These are phyloP conservation scores for Punica granatum DNA, from an alignment of 345 rosid species.

Conservation along the genomic window DNA sequence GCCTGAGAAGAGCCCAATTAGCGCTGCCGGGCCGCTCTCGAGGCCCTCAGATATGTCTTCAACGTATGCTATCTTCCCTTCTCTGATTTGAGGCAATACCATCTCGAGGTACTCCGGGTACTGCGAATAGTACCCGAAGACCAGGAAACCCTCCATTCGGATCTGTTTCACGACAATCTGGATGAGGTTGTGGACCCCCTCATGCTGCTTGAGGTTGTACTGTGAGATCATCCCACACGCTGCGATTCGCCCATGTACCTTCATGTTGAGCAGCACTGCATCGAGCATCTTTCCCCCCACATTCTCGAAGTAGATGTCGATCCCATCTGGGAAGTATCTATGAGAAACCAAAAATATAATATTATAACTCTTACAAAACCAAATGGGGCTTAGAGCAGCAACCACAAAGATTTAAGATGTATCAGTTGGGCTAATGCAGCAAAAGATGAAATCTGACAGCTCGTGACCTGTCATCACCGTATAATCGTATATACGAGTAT, in stretches of 20 bases:
- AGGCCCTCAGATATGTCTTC: slow-evolving; percentile 29
- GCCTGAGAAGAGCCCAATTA: slow-evolving; percentile 21
- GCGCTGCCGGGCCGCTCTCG: slow-evolving; percentile 17
- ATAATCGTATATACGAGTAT: too few species aligned
- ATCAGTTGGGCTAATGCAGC: too few species aligned
- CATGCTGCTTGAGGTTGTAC: slow-evolving; percentile 19
- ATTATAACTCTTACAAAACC: too few species aligned
- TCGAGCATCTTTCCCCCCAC: slow-evolving; percentile 30
- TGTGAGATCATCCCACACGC: slow-evolving; percentile 24
- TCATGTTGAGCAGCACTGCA: slow-evolving; percentile 25
- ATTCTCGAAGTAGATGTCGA: slow-evolving; percentile 25
- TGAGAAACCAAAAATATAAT: neutral
- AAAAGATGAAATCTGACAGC: too few species aligned
- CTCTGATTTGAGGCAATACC: slow-evolving; percentile 20
- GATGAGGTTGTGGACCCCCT: slow-evolving; percentile 23
- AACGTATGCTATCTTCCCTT: slow-evolving; percentile 15
- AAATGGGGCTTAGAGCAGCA: too few species aligned
- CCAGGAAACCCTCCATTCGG: slow-evolving; percentile 26
- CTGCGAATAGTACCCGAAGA: slow-evolving; percentile 11
- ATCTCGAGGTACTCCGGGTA: slow-evolving; percentile 20
- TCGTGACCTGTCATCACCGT: too few species aligned
- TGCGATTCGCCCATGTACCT: slow-evolving; percentile 16
- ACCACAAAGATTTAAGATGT: too few species aligned
- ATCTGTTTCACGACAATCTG: slow-evolving; percentile 14
- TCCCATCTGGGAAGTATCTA: slow-evolving; percentile 17